Evolutionary conservation across 768 basidiomycete genomes (phyloP).

Genomic region (Tricholoma terreum): DNA sequence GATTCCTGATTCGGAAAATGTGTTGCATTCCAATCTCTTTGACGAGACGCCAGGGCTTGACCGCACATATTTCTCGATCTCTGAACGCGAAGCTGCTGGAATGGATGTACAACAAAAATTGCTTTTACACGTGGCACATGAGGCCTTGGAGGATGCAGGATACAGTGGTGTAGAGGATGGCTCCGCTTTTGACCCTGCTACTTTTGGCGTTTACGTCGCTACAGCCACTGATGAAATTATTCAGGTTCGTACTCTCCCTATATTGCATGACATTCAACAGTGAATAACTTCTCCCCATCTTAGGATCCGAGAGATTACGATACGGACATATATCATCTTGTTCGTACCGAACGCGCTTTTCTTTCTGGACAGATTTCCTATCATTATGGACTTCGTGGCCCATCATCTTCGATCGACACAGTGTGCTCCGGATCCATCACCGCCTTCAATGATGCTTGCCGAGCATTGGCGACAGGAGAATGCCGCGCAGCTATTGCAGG

Average conservation of each 20-base stretch:
- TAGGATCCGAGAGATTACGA: slow-evolving; percentile 3
- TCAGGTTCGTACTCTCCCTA: background rate
- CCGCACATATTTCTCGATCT: slow-evolving; percentile 1
- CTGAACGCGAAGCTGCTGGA: slow-evolving; percentile 1
- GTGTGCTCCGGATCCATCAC: slow-evolving; percentile 13
- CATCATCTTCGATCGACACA: slow-evolving; percentile 13
- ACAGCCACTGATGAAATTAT: slow-evolving; percentile 5
- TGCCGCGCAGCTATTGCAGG: slow-evolving; percentile 7
- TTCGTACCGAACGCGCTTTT: slow-evolving; percentile 3
- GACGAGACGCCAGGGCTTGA: slow-evolving; percentile 6
- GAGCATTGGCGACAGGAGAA: slow-evolving; percentile 6
- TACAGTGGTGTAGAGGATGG: slow-evolving; percentile 1
- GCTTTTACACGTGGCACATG: slow-evolving; percentile 4
- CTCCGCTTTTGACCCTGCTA: slow-evolving; percentile 2
- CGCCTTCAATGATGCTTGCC: slow-evolving; percentile 10
- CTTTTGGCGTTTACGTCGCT: slow-evolving; percentile 5
- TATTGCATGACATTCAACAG: background rate
- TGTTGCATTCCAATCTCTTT: slow-evolving; percentile 4
- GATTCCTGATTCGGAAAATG: slow-evolving; percentile 1
- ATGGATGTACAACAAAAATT: slow-evolving; percentile 7
- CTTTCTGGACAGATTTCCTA: slow-evolving; percentile 6
- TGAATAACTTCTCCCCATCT: background rate
- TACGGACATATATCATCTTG: slow-evolving; percentile 6
- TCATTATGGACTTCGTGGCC: slow-evolving; percentile 13
- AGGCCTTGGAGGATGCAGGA: slow-evolving; percentile 8